Base-by-base conservation (phyloP, 2,329 filamentous ascomycete species). In the Venturia effusa region DNA sequence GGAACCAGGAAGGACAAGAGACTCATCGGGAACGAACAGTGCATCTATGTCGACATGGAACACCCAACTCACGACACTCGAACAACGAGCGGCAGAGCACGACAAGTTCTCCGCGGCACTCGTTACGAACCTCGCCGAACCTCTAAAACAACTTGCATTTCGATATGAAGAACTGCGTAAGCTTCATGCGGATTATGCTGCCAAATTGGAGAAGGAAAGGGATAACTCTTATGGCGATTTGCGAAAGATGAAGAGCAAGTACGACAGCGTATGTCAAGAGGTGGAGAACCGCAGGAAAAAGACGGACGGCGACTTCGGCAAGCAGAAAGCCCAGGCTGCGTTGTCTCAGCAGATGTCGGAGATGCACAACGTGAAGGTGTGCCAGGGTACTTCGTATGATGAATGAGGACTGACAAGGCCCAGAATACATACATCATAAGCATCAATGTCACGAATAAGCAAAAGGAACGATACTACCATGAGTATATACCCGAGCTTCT, bases 11-110 rank as follows among this genome's bases (percentile, higher is more conserved):
- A 65, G 37, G 37, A 15, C 41, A 51, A 19, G 17, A 48, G 55
- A 51, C 59, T 34, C n/a, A 30, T 30, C 27, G 19, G 40, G 39
- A 3, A 27, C 19, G 60, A 11, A 30, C 15, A 89, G 92, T 74
- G 94, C 94, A 62, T 97, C 93, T 27, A 84, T 99, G 73, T 97
- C 93, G 32, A 99, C 93, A 62, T 99, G 94, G 94, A 88, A 90
- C 15, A 94, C 92, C 4, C 94, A 97, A 75, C 83, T 99, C 63
- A 92, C 85, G 37, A 95, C 92, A 0, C 83, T 97, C 68, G 95
- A 99, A 77, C 84, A 87, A 54, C 86, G 92, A 69, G 94, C 94
- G 48, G 83, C 86, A 67, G 93, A 97, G 75, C 92, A 97, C 76
- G 93, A 97, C 69, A 84, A 86, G 68, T 96, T 89, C 73, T 88